Evolutionary conservation across 148 eudicot genomes (phyloP), one percentile per base, ranked within the genome.

Genomic region (Tetragonia tetragonoides): DNA sequence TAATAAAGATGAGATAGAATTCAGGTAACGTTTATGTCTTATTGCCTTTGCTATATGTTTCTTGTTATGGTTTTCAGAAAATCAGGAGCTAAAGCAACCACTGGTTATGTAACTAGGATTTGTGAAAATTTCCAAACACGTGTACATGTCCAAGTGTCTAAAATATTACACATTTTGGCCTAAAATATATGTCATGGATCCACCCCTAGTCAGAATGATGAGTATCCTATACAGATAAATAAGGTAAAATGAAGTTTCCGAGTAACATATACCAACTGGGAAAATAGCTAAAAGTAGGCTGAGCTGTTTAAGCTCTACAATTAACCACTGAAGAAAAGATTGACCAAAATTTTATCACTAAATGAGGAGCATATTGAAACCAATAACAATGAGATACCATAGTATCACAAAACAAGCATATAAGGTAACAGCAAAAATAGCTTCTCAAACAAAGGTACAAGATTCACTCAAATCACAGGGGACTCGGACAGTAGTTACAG

Each of bases 21-120:
- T 28, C 59, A 54, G 67, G 70, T 17, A 67, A 42, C 34, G 65
- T 23, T 41, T 23, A 56, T 28, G 53, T 10, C 44, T 75, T 41
- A 75, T 57, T 74, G 70, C 69, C 34, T 9, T 24, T 40, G 66
- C 68, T 62, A 77, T 14, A 65, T 47, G 23, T 56, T 81, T 71
- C n/a, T 68, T 41, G 68, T 60, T 10, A 41, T 41, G 38, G 10
- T 39, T 76, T 39, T 37, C 65, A 5, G 51, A 81, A 57, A 64
- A 76, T 65, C 20, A 53, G 53, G 73, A 76, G 54, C 21, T 47
- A 54, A 76, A 64, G 63, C 64, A 57, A 49, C 14, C 10, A 49
- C 3, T 10, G 53, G 53, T 10, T 49, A 44, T 44, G 47, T 44
- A 5, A 44, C 47, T 44, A 44, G 53, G 11, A 49, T 14, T 49